Conservation (phyloP, 2,329 filamentous ascomycete species). For the Exophiala oligosperma region DNA sequence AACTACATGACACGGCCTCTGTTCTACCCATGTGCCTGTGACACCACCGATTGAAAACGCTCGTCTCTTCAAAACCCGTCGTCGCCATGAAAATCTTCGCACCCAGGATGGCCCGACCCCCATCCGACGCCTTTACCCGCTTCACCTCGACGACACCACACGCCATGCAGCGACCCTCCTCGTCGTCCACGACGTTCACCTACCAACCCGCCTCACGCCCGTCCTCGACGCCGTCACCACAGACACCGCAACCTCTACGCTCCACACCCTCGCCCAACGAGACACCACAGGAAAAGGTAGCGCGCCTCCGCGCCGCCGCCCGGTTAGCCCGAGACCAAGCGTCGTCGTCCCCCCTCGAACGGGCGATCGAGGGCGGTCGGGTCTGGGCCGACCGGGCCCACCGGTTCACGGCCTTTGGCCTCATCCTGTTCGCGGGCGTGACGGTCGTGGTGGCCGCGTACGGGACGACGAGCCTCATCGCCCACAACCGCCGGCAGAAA, state of each 20-base stretch:
- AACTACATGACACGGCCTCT: background rate
- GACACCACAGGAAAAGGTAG: slow-evolving; percentile 69
- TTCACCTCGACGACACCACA: slow-evolving; percentile 53
- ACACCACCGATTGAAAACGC: background rate
- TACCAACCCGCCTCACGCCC: slow-evolving; percentile 31
- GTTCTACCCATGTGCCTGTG: background rate
- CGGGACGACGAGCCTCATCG: slow-evolving; percentile 64
- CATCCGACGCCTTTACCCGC: slow-evolving; percentile 48
- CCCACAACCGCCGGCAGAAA: slow-evolving; percentile 66
- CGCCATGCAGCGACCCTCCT: slow-evolving; percentile 44
- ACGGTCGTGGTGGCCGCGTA: slow-evolving; percentile 62
- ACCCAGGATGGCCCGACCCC: slow-evolving; percentile 31
- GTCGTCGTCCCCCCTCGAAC: slow-evolving; percentile 58
- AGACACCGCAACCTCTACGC: slow-evolving; percentile 13
- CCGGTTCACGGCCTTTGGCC: slow-evolving; percentile 57
- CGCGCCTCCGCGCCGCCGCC: slow-evolving; percentile 66
- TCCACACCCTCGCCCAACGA: slow-evolving; percentile 42
- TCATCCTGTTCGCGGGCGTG: slow-evolving; percentile 62
- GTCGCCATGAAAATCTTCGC: slow-evolving; percentile 13
- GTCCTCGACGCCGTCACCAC: slow-evolving; percentile 20
- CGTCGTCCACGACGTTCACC: slow-evolving; percentile 22
- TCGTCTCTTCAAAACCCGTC: background rate
- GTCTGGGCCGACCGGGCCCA: slow-evolving; percentile 62
- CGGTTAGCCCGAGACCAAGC: slow-evolving; percentile 64
- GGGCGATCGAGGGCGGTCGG: slow-evolving; percentile 53